A percentile compares a stretch with the other conserved stretches of the same genome.
Evolutionary conservation across 345 rosid genomes (phyloP).

Genomic region (Trapa incisa): DNA sequence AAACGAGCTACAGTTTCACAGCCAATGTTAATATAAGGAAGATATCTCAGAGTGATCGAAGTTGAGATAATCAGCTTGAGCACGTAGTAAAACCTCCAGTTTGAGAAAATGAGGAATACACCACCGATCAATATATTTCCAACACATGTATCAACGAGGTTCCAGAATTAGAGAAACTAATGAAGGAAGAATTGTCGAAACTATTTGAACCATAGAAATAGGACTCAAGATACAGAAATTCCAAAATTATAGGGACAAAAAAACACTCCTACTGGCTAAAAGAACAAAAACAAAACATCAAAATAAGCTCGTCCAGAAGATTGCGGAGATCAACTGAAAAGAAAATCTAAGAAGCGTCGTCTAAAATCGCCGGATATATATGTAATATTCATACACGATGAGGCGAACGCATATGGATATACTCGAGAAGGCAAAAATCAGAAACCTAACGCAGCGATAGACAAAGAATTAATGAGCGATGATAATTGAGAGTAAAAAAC

Average conservation of each 20-base stretch:
- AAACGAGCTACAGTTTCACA: neutral
- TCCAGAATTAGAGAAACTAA: neutral
- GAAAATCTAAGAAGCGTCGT: neutral
- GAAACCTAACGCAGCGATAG: constrained; percentile 2
- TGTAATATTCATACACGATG: neutral
- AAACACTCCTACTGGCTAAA: neutral
- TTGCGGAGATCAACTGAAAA: neutral
- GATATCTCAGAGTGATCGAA: neutral
- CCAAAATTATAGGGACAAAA: neutral
- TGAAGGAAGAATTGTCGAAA: neutral
- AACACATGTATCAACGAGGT: neutral
- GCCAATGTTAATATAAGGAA: neutral
- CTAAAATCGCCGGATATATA: neutral
- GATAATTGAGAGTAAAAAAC: neutral
- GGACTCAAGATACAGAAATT: neutral
- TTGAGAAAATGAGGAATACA: neutral
- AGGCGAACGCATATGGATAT: too few species aligned
- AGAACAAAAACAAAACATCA: neutral
- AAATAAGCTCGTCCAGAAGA: neutral
- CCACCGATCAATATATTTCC: neutral
- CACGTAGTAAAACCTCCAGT: neutral
- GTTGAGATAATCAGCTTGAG: neutral
- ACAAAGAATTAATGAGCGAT: neutral
- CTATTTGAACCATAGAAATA: neutral
- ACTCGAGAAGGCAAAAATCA: neutral